A percentile compares a stretch with the other conserved stretches of the same genome.
These are phyloP conservation scores for Oldenlandia corymbosa DNA, from an alignment of 257 asterid genomes.

Conservation along the genomic window DNA sequence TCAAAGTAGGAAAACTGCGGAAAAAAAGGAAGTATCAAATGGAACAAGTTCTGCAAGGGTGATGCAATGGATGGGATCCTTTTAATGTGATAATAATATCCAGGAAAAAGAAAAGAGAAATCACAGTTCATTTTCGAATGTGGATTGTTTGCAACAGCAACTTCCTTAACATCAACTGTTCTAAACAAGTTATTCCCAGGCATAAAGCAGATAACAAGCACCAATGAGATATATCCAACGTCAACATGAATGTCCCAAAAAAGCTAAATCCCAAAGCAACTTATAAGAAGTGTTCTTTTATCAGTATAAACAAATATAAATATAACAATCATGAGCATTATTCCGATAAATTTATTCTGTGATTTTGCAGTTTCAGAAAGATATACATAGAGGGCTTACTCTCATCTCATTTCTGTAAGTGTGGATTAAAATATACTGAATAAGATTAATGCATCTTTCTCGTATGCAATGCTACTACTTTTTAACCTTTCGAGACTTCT, in stretches of 20 bases:
- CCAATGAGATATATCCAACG: slow-evolving; percentile 10
- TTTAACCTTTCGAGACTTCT: slow-evolving; percentile 67
- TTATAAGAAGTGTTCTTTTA: slow-evolving; percentile 6
- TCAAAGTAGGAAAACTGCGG: slow-evolving; percentile 1
- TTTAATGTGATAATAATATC: not conserved
- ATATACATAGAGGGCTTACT: slow-evolving; percentile 16
- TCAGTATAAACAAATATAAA: slow-evolving; percentile 1
- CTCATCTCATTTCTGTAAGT: slow-evolving; percentile 30
- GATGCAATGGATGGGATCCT: not conserved
- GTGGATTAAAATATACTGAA: slow-evolving; percentile 14
- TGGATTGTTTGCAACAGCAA: not conserved
- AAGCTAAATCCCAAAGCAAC: slow-evolving; percentile 6
- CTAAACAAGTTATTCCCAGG: slow-evolving; percentile 14
- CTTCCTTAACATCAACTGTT: not conserved
- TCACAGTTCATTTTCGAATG: not conserved
- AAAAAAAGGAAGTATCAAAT: not conserved
- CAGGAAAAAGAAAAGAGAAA: not conserved
- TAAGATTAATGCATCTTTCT: slow-evolving; percentile 5
- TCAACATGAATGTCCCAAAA: slow-evolving; percentile 10
- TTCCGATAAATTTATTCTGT: slow-evolving; percentile 38
- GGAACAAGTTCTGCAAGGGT: not conserved
- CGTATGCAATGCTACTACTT: slow-evolving; percentile 34
- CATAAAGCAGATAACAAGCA: slow-evolving; percentile 8
- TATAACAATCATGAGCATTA: slow-evolving; percentile 30
- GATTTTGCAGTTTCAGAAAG: slow-evolving; percentile 19